These are phyloP conservation scores for Chlorella sp. DNA, from an alignment of 139 green algal genomes.

Conservation along the genomic window DNA sequence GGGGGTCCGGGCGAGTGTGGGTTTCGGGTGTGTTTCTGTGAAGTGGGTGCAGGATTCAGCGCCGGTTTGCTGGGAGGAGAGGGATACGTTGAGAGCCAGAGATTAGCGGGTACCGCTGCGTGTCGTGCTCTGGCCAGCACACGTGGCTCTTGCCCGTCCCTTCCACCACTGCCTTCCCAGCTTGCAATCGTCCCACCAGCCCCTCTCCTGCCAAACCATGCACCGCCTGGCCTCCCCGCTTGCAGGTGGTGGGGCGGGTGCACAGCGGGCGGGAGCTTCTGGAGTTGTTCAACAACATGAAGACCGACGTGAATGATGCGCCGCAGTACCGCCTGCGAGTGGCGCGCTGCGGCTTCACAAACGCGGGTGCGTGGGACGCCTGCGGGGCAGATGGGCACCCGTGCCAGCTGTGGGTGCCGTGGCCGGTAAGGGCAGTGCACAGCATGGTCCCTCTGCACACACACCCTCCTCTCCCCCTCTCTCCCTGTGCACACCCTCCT, in stretches of 20 bases:
- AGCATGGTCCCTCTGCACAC: too few relatives aligned
- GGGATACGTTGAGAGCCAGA: too few relatives aligned
- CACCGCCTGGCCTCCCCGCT: background rate
- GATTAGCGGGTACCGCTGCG: too few relatives aligned
- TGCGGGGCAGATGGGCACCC: background rate
- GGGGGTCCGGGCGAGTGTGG: too few relatives aligned
- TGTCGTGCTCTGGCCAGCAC: too few relatives aligned
- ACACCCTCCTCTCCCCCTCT: background rate
- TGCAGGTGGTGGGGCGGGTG: slow-evolving; percentile 72
- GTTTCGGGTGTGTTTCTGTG: too few relatives aligned
- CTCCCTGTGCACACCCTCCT: too few relatives aligned
- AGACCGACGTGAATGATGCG: slow-evolving; percentile 54
- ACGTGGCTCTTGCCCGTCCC: too few relatives aligned
- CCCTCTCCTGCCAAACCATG: too few relatives aligned
- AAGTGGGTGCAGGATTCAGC: too few relatives aligned
- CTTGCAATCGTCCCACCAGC: background rate
- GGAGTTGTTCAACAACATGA: slow-evolving; percentile 47
- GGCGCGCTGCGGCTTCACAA: slow-evolving; percentile 46
- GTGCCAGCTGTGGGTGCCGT: background rate
- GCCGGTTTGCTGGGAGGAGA: too few relatives aligned
- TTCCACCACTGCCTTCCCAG: too few relatives aligned
- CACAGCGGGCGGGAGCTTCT: slow-evolving; percentile 59
- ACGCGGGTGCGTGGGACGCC: slow-evolving; percentile 6
- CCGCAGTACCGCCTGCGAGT: slow-evolving; percentile 39
- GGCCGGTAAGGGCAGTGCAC: background rate